Conservation (phyloP, 192 early-diverging fungal genomes). For the Pilaira anomala region DNA sequence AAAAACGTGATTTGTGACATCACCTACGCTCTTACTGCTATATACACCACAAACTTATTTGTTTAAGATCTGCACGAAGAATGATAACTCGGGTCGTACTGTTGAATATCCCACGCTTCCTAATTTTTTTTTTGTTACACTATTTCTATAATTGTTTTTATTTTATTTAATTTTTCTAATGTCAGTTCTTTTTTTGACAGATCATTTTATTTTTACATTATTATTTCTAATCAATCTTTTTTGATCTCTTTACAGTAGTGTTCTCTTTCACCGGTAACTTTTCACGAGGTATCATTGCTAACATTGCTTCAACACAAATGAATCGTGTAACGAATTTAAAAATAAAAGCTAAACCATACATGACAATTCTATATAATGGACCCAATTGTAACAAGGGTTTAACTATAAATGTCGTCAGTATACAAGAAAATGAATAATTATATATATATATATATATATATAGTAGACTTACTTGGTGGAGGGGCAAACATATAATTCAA, state of each 20-base stretch:
- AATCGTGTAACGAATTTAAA: constrained; percentile 32
- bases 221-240: constrained; percentile 13
- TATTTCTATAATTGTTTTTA: too few relatives aligned
- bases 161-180: too few relatives aligned
- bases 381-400: constrained; percentile 25
- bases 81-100: too few relatives aligned
- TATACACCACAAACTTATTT: too few relatives aligned
- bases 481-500: constrained; percentile 51
- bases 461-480: constrained; percentile 42
- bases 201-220: not conserved
- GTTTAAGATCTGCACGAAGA: too few relatives aligned
- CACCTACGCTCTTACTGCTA: too few relatives aligned
- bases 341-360: constrained; percentile 29
- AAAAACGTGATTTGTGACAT: not conserved
- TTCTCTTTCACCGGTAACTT: not conserved
- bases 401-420: constrained; percentile 9
- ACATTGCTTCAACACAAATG: constrained; percentile 12
- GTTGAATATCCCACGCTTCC: too few relatives aligned
- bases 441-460: not conserved
- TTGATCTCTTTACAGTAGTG: not conserved
- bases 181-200: not conserved
- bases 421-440: constrained; percentile 1
- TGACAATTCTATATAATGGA: constrained; percentile 24
- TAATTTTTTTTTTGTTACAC: too few relatives aligned
- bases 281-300: constrained; percentile 18